Conservation (phyloP, 305 asterid species). For the Fraxinus sp. region DNA sequence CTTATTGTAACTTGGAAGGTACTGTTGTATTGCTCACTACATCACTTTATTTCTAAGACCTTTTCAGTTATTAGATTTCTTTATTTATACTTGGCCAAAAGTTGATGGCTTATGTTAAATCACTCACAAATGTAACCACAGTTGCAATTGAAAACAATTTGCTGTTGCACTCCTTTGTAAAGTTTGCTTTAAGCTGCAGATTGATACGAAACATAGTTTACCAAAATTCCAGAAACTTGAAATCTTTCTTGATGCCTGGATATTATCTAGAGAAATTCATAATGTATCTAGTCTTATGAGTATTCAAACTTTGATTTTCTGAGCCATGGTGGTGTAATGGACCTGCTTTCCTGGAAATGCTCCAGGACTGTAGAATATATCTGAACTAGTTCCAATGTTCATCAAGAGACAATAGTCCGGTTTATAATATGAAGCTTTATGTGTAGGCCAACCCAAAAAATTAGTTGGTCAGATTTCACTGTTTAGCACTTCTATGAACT, state of each 20-base stretch:
- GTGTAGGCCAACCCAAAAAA: neutral
- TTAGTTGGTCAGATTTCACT: slow-evolving; percentile 4
- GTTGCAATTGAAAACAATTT: neutral
- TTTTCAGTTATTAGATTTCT: neutral
- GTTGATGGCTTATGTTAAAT: neutral
- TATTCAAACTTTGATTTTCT: neutral
- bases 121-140: neutral
- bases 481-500: neutral
- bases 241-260: neutral
- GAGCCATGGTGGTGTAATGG: neutral
- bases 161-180: neutral
- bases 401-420: slow-evolving; percentile 1
- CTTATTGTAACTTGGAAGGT: neutral
- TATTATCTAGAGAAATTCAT: neutral
- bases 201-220: neutral
- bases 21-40: neutral
- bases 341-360: neutral
- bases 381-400: slow-evolving; percentile 15
- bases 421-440: slow-evolving; percentile 7
- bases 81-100: neutral
- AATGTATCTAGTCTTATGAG: neutral
- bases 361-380: slow-evolving; percentile 5
- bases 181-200: neutral
- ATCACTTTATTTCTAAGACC: neutral
- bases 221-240: neutral